Evolutionary conservation across 192 early-diverging fungal genomes (phyloP), one percentile per base, ranked within the genome.

Genomic region (Coemansia erecta): DNA sequence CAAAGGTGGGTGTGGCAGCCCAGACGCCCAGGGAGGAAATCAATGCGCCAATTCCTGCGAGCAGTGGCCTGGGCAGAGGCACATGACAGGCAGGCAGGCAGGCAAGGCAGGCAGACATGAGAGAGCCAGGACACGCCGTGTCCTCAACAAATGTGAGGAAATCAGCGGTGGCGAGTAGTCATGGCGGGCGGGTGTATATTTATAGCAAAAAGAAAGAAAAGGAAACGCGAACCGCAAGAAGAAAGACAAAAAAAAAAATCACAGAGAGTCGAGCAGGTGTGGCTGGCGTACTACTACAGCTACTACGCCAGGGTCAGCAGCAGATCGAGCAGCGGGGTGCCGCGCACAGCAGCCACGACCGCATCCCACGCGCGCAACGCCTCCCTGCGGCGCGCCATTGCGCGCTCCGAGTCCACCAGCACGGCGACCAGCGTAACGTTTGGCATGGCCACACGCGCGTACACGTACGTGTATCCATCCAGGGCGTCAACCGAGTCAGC

Each of bases 301-400:
- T n/a, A n/a, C n/a, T 51, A 26, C 49, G 49, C 23, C 47, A 60
- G 45, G 1, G 66, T 31, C 67, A 61, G 66, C 53, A 80, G 56
- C 43, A 49, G 66, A 33, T 70, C 70, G 45, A 70, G 70, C 46
- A 70, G 46, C 21, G 70, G 56, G 37, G 55, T 65, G 15, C 77
- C 77, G 44, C 77, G 77, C 13, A 80, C 43, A 12, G 46, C 63
- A 45, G 66, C 67, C 3, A 80, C 77, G 48, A 80, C 65, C 41
- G 56, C 50, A 19, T 62, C 63, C 77, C 77, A 80, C 24, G 66
- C 63, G n/a, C 58, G 70, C 66, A 65, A 60, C 2, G 77, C 67
- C 57, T 80, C 71, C 26, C 60, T 59, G n/a, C 77, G 58, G 19
- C 77, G 71, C 21, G 47, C 54, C 44, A 73, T 28, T 17, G 70